Percentiles rank a stretch among this genome's conserved stretches.
Conservation (phyloP, 768 basidiomycete genomes). For the Rubroboletus satanas region DNA sequence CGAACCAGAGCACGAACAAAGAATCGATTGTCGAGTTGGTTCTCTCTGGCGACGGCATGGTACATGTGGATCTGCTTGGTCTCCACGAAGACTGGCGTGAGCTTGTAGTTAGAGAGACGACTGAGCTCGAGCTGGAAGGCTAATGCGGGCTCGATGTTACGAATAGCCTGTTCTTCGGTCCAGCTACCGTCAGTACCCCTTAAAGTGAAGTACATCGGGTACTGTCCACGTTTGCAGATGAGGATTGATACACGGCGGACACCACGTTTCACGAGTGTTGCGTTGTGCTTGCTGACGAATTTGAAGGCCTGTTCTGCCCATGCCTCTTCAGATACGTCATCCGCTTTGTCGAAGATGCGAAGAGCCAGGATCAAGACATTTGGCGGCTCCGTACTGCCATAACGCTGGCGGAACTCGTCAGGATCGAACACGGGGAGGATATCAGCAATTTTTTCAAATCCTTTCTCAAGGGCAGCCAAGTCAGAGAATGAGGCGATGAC, state of each 20-base stretch:
- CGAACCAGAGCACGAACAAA: conserved; percentile 96
- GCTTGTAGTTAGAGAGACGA: conserved; percentile 94
- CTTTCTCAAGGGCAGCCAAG: conserved; percentile 59
- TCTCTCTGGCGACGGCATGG: conserved; percentile 91
- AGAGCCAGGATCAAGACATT: conserved; percentile 95
- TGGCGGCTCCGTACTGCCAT: conserved; percentile 74
- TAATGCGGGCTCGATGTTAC: conserved; percentile 96
- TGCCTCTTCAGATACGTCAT: conserved; percentile 71
- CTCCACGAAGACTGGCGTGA: conserved; percentile 94
- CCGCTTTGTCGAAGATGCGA: conserved; percentile 77
- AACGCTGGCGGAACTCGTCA: conserved; percentile 68
- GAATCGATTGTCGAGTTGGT: conserved; percentile 97
- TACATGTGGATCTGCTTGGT: conserved; percentile 98
- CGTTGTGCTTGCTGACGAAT: conserved; percentile 66
- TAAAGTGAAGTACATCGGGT: conserved; percentile 93
- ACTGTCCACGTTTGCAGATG: conserved; percentile 86
- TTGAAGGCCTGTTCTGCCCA: conserved; percentile 71
- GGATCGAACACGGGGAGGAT: conserved; percentile 72
- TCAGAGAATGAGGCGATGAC: conserved; percentile 89
- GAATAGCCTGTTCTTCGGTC: conserved; percentile 93
- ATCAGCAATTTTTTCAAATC: conserved; percentile 70
- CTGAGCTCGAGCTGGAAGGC: conserved; percentile 97
- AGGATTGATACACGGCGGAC: conserved; percentile 91
- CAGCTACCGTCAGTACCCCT: conserved; percentile 70
- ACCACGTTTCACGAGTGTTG: conserved; percentile 65